Evolutionary conservation across 768 basidiomycete species (phyloP), one percentile per base, ranked within the genome.

Genomic region (Lactifluus pinguis): DNA sequence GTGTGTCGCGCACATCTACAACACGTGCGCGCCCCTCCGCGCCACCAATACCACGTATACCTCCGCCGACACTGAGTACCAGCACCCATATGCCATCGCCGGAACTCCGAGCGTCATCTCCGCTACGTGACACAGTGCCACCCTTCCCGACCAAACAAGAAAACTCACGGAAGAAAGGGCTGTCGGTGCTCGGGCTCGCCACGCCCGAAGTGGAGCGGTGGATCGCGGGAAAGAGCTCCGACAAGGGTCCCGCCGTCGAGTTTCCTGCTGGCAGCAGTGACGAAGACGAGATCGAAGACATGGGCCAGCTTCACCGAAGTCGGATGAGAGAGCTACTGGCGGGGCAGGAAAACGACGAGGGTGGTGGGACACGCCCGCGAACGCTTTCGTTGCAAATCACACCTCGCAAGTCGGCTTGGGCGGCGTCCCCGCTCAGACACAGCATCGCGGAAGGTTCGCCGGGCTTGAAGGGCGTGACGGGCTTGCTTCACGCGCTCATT

Each of bases 401-500:
- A 1, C 84, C 85, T 11, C 77, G 77, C 32, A 78, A 80, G 8
- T 73, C 74, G 5, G 60, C 50, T 52, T 72, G 32, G 67, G 34
- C 65, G 59, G 34, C 68, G 47, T 61, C 67, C 60, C 70, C 42
- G 65, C 69, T 53, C 67, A 76, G 19, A 75, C 77, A 72, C 72
- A 55, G 67, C 73, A 13, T 67, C 70, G 36, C 71, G 62, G 59
- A 78, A 77, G 32, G 79, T 78, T 38, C 73, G 68, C 56, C 76
- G 69, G 55, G 75, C 69, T 29, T 61, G 69, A 47, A 71, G 68
- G 59, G 74, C 67, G 78, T 82, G 15, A 83, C 87, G 52, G 83
- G 85, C 44, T 75, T 89, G 30, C 70, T 90, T 61, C 80, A 82
- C 57, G 77, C 77, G 25, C 81, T 88, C 56, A 80, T 90, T 54